Evolutionary conservation across 257 asterid species (phyloP).

Genomic region (Datura wrightii): DNA sequence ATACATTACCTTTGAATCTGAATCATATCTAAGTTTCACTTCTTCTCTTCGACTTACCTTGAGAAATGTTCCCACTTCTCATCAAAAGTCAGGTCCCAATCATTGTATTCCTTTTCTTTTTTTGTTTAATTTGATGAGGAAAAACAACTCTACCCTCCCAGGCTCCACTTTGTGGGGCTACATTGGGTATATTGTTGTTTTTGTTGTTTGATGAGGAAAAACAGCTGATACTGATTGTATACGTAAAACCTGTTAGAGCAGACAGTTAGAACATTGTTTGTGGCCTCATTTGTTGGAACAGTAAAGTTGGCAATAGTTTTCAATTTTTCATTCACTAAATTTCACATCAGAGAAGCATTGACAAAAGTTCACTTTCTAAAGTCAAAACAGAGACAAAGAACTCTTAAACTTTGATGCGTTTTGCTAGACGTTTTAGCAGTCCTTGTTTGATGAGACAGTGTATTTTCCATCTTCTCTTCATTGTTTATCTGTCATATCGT

Average conservation of each 20-base stretch:
- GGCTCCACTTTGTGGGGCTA: too few species aligned
- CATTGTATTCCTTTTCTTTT: background rate
- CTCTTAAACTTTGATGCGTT: conserved; percentile 20
- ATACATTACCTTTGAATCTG: background rate
- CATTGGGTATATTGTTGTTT: too few species aligned
- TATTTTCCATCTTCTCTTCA: background rate
- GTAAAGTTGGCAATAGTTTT: conserved; percentile 2
- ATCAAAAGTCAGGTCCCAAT: conserved; percentile 13
- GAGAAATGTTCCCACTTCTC: background rate
- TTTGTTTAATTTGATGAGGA: background rate
- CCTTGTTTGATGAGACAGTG: background rate
- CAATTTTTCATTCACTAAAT: conserved; percentile 23
- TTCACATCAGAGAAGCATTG: conserved; percentile 10
- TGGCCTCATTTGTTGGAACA: background rate
- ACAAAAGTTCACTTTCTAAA: background rate
- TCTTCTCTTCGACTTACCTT: background rate
- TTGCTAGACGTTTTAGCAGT: background rate
- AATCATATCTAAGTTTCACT: conserved; percentile 14
- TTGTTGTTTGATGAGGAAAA: background rate
- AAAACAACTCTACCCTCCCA: background rate
- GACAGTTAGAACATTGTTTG: background rate
- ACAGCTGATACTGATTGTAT: conserved; percentile 13
- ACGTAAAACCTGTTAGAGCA: background rate
- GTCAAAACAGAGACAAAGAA: background rate
- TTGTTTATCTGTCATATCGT: background rate